phyloP scores from a whole-genome alignment of 371 early-diverging fungal species.

The Dentiscutata heterogama region DNA sequence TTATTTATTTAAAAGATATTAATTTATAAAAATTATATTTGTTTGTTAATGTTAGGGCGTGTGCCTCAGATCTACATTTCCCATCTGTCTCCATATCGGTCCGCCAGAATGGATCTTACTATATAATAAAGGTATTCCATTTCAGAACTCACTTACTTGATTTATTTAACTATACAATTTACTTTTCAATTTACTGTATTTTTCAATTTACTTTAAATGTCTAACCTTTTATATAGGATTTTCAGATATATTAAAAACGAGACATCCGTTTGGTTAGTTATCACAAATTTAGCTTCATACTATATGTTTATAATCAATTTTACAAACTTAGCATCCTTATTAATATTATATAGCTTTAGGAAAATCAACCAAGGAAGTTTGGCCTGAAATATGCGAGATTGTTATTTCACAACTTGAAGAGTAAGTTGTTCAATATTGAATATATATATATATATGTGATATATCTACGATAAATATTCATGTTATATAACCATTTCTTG shows the following conservation, averaged over 20 bases:
- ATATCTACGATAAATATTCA: too few species aligned
- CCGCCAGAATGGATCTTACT: constrained; percentile 2
- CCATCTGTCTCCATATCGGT: background rate
- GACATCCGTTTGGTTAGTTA: constrained; percentile 30
- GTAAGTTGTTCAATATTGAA: too few species aligned
- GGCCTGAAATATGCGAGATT: background rate
- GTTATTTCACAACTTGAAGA: background rate
- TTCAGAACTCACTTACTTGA: too few species aligned
- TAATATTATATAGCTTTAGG: constrained; percentile 12
- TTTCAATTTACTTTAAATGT: background rate
- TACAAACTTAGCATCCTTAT: too few species aligned
- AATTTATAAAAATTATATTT: too few species aligned
- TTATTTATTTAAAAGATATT: too few species aligned
- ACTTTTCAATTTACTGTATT: too few species aligned
- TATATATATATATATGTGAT: too few species aligned
- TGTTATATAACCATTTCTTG: too few species aligned
- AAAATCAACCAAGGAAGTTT: background rate
- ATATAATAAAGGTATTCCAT: constrained; percentile 24
- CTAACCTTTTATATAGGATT: background rate
- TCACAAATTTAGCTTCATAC: too few species aligned
- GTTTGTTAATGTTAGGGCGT: background rate
- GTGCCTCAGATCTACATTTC: constrained; percentile 20
- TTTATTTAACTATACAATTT: constrained; percentile 4
- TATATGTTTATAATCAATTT: too few species aligned
- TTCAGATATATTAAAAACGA: constrained; percentile 24